Percentiles rank a stretch among this genome's conserved stretches.
Conservation (phyloP, 768 basidiomycete genomes). For the Xerocomus potaroensis region DNA sequence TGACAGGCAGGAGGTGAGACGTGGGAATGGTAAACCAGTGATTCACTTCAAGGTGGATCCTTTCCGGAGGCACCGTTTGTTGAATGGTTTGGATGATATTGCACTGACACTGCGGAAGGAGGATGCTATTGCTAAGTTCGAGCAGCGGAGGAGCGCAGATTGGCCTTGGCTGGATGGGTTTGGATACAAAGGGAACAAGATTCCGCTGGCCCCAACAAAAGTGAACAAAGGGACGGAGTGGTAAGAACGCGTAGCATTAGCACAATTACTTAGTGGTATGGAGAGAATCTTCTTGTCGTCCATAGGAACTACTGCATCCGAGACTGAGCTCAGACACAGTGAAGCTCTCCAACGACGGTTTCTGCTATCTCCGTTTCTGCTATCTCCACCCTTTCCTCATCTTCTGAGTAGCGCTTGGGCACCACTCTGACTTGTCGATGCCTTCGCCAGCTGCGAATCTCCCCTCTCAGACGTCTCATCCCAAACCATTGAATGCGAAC, state of each 20-base stretch:
- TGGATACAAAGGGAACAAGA: constrained; percentile 78
- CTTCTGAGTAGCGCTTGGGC: background rate
- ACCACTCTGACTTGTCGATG: constrained; percentile 13
- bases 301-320: constrained; percentile 16
- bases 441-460: constrained; percentile 9
- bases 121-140: constrained; percentile 70
- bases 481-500: constrained; percentile 9
- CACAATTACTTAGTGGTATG: background rate
- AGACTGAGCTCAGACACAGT: no score
- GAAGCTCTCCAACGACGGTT: no score
- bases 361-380: no score
- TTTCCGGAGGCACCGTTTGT: constrained; percentile 88
- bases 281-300: constrained; percentile 2
- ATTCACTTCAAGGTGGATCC: constrained; percentile 80
- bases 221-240: constrained; percentile 62
- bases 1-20: constrained; percentile 73
- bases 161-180: constrained; percentile 99
- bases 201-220: constrained; percentile 47
- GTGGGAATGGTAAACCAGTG: constrained; percentile 64
- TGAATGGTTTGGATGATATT: constrained; percentile 97
- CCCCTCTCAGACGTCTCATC: constrained; percentile 11
- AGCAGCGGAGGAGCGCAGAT: constrained; percentile 63
- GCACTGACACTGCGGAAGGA: constrained; percentile 86
- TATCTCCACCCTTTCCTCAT: background rate
- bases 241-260: no score